Conservation (phyloP, 768 basidiomycete species). For the Sporobolomyces phaffii region DNA sequence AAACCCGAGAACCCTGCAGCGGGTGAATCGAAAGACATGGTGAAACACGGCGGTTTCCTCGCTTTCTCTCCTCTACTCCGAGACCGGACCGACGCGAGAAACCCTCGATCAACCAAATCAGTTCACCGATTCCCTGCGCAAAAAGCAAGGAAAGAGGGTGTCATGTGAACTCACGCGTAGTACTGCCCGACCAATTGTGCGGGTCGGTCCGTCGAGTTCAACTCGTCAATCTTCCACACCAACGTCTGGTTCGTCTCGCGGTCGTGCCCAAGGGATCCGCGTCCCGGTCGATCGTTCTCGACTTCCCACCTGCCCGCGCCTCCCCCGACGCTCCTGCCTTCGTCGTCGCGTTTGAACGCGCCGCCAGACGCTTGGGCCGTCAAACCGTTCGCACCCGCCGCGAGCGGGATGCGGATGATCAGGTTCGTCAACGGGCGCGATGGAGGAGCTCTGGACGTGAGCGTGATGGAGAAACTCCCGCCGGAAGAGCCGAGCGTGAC, state of each 20-base stretch:
- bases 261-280: too few species aligned
- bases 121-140: too few species aligned
- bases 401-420: slow-evolving; percentile 28
- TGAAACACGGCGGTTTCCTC: slow-evolving; percentile 22
- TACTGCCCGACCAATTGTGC: slow-evolving; percentile 27
- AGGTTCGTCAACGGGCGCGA: slow-evolving; percentile 11
- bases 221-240: slow-evolving; percentile 23
- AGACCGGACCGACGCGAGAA: neutral
- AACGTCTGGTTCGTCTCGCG: slow-evolving; percentile 3
- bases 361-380: slow-evolving; percentile 1
- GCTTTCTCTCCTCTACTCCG: neutral
- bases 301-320: slow-evolving; percentile 34
- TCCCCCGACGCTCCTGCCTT: slow-evolving; percentile 10
- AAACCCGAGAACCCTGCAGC: slow-evolving; percentile 24
- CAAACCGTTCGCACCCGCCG: slow-evolving; percentile 4
- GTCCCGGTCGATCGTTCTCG: neutral
- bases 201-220: slow-evolving; percentile 18
- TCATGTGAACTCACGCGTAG: slow-evolving; percentile 2
- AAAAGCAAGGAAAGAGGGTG: too few species aligned
- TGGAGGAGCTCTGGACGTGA: slow-evolving; percentile 20
- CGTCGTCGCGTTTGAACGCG: neutral
- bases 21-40: slow-evolving; percentile 23
- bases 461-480: slow-evolving; percentile 7
- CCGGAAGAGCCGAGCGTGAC: slow-evolving; percentile 25
- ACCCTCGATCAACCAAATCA: too few species aligned